phyloP scores from a whole-genome alignment of 768 basidiomycete species.

The Suillus clintonianus region DNA sequence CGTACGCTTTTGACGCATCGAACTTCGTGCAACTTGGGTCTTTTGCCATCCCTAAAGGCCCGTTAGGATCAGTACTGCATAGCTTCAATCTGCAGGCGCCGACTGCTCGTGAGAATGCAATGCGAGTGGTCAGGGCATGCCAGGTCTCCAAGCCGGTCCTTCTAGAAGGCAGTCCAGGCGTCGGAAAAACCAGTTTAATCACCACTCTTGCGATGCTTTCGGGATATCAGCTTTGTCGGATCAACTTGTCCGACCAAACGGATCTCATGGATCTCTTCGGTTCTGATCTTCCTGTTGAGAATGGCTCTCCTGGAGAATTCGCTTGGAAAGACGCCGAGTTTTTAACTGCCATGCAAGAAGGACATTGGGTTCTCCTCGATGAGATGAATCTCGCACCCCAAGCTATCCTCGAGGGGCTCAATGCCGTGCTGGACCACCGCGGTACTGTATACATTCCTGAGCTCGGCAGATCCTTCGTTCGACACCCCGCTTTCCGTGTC shows the following conservation, averaged over 20 bases:
- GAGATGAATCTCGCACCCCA: slow-evolving; percentile 99
- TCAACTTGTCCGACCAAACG: slow-evolving; percentile 98
- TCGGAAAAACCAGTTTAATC: slow-evolving; percentile 95
- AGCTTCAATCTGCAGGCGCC: slow-evolving; percentile 85
- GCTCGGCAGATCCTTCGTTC: slow-evolving; percentile 81
- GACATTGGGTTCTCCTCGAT: slow-evolving; percentile 96
- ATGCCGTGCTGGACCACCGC: slow-evolving; percentile 93
- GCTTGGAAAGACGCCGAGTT: slow-evolving; percentile 98
- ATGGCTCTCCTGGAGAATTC: slow-evolving; percentile 89
- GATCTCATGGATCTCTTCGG: slow-evolving; percentile 96
- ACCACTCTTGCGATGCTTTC: slow-evolving; percentile 80
- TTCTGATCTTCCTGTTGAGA: slow-evolving; percentile 93
- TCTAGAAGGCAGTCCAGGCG: slow-evolving; percentile 96
- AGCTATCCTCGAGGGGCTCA: slow-evolving; percentile 94
- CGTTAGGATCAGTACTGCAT: slow-evolving; percentile 33
- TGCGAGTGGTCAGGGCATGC: slow-evolving; percentile 86
- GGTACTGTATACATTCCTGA: slow-evolving; percentile 96
- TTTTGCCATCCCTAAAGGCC: slow-evolving; percentile 71
- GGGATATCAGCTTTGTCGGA: slow-evolving; percentile 81
- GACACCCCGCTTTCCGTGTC: slow-evolving; percentile 93
- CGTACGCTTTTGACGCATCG: slow-evolving; percentile 35
- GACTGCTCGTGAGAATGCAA: slow-evolving; percentile 84
- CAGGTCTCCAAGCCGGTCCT: slow-evolving; percentile 91
- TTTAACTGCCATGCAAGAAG: slow-evolving; percentile 88
- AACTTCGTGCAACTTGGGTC: slow-evolving; percentile 62